Evolutionary conservation across 1,284 basidiomycete species (phyloP).

Genomic region (Naganishia albida): DNA sequence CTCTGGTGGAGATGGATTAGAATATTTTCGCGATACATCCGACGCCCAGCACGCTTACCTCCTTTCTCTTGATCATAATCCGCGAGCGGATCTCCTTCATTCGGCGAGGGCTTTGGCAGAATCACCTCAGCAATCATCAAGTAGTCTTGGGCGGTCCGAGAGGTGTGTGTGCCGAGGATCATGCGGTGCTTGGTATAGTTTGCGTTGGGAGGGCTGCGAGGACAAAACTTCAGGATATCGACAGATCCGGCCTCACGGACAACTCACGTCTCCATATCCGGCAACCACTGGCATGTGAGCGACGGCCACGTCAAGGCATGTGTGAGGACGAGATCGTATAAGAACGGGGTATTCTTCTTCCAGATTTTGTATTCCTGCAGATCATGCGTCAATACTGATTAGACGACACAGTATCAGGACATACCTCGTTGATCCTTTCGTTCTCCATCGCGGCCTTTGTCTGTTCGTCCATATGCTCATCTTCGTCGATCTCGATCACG

Average conservation of each 20-base stretch:
- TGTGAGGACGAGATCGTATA: slow-evolving; percentile 96
- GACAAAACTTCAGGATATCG: slow-evolving; percentile 27
- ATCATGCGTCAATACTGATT: neutral
- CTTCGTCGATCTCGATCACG: slow-evolving; percentile 61
- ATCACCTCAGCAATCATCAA: slow-evolving; percentile 94
- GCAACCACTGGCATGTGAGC: slow-evolving; percentile 98
- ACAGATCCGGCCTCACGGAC: neutral
- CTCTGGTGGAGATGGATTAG: slow-evolving; percentile 56
- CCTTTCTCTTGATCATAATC: slow-evolving; percentile 93
- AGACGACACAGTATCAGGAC: slow-evolving; percentile 37
- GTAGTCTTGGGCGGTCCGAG: slow-evolving; percentile 90
- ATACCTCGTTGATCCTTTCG: slow-evolving; percentile 87
- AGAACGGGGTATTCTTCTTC: slow-evolving; percentile 95
- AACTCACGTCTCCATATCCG: slow-evolving; percentile 86
- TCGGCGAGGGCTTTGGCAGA: slow-evolving; percentile 71
- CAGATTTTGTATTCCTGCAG: slow-evolving; percentile 59
- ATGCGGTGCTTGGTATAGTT: slow-evolving; percentile 90
- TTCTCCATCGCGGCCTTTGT: slow-evolving; percentile 74
- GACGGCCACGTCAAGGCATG: slow-evolving; percentile 98
- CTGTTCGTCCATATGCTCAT: slow-evolving; percentile 65
- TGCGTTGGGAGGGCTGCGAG: slow-evolving; percentile 68
- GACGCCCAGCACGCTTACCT: slow-evolving; percentile 47
- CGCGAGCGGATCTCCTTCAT: slow-evolving; percentile 53
- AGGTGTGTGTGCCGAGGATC: slow-evolving; percentile 96
- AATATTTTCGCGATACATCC: too few species aligned